Evolutionary conservation across 495 filamentous ascomycete species (phyloP), one percentile per base, ranked within the genome.

Genomic region (Lophiotrema nucula): DNA sequence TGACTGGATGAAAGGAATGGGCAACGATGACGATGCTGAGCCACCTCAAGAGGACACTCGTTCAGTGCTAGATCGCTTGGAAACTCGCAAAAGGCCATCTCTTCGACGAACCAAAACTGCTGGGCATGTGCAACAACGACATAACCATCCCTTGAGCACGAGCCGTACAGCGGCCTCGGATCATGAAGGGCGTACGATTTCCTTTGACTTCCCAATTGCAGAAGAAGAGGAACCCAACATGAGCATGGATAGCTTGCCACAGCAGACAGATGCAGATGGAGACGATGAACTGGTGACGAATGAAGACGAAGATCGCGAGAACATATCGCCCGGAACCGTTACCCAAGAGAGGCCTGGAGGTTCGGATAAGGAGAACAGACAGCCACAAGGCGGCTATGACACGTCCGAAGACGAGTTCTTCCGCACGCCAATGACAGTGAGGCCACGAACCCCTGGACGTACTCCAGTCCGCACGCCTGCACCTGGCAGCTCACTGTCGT

Each of bases 221-320:
- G 68, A 63, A 25, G 66, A 63, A 27, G 70, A 71, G 41, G 71
- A 72, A 38, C 61, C 19, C 57, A 67, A 49, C 67, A 72, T 60
- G 46, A 69, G 47, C 57, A 66, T 59, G 33, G 69, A 77, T 13
- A 74, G 77, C 45, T 58, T 74, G 12, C 79, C 77, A 0, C 77
- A 76, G 38, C 77, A 88, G 60, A 88, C 85, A 2, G 89, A 90
- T 62, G 90, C 81, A 28, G 90, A 96, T 71, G 90, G 88, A 2
- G 90, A 96, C 62, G 90, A 95, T 61, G 90, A 95, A 70, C 77
- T 89, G n/a, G 79, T 89, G n/a, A 91, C 88, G 0, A 87, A 87
- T 37, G 86, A 87, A 24, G 82, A 85, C 38, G 82, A 85, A 31
- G 59, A 70, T 43, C 10, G 48, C 46, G 16, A 51, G 50, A 70